Evolutionary conservation across 805 yeast genomes (phyloP).

Genomic region (Suhomyces canberraensis): DNA sequence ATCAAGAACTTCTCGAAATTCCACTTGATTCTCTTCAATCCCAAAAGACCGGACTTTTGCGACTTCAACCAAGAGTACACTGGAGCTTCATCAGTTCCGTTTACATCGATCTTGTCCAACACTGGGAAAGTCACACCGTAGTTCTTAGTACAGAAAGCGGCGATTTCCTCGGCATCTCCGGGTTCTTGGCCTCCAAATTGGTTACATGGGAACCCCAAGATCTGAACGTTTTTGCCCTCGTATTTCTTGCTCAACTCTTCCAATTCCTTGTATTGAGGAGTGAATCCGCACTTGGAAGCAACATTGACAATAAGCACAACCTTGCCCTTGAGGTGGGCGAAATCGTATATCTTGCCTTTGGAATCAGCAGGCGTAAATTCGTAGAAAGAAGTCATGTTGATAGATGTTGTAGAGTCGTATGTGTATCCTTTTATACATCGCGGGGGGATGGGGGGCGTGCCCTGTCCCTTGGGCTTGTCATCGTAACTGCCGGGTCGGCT

Average conservation of each 20-base stretch:
- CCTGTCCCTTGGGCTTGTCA: background rate
- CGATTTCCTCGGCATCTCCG: slow-evolving; percentile 54
- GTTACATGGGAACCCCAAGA: slow-evolving; percentile 45
- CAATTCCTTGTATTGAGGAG: slow-evolving; percentile 55
- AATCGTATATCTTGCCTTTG: slow-evolving; percentile 56
- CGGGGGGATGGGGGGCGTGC: too few species aligned
- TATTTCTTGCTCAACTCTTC: slow-evolving; percentile 42
- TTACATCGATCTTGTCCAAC: slow-evolving; percentile 82
- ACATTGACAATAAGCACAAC: slow-evolving; percentile 83
- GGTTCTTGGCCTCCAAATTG: slow-evolving; percentile 45
- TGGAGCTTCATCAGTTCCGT: slow-evolving; percentile 77
- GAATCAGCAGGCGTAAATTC: slow-evolving; percentile 62
- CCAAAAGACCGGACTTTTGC: slow-evolving; percentile 47
- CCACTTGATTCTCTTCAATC: slow-evolving; percentile 43
- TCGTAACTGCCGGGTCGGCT: too few species aligned
- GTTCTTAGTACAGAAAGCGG: slow-evolving; percentile 68
- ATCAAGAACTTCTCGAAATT: slow-evolving; percentile 44
- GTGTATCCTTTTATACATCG: background rate
- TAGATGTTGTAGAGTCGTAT: background rate
- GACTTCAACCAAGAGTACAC: slow-evolving; percentile 75
- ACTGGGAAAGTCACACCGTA: slow-evolving; percentile 93
- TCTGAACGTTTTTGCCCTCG: slow-evolving; percentile 32
- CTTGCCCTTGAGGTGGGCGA: slow-evolving; percentile 65
- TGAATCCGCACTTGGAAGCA: slow-evolving; percentile 77
- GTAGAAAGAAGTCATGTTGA: slow-evolving; percentile 58